Evolutionary conservation across 768 basidiomycete genomes (phyloP).

Genomic region (Macrocybe gigantea): DNA sequence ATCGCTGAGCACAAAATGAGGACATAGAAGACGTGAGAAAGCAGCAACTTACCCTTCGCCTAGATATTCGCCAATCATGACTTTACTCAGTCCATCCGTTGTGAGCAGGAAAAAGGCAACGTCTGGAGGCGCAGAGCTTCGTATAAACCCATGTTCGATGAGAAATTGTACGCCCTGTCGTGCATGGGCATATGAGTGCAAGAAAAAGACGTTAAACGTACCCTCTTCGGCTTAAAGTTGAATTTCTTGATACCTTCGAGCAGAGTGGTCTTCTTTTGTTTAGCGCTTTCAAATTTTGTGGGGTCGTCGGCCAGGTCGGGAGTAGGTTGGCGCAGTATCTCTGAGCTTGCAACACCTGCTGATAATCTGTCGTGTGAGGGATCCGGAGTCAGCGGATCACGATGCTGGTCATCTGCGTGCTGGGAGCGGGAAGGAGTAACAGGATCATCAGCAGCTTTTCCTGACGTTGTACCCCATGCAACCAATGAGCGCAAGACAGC

Average conservation of each 20-base stretch:
- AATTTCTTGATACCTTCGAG: constrained; percentile 96
- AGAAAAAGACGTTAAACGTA: constrained; percentile 26
- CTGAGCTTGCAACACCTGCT: constrained; percentile 38
- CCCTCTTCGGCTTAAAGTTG: constrained; percentile 97
- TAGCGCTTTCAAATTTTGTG: constrained; percentile 87
- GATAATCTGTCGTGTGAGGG: constrained; percentile 51
- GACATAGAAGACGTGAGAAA: background rate
- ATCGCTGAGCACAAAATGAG: constrained; percentile 46
- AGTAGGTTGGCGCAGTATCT: constrained; percentile 59
- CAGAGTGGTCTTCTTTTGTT: constrained; percentile 92
- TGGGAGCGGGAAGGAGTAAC: constrained; percentile 37
- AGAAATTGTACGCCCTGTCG: constrained; percentile 83
- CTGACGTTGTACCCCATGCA: constrained; percentile 73
- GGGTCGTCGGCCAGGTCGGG: constrained; percentile 89
- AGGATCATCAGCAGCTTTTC: constrained; percentile 37
- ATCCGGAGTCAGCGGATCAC: constrained; percentile 52
- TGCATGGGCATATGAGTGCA: constrained; percentile 3
- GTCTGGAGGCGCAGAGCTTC: constrained; percentile 62
- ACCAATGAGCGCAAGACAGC: constrained; percentile 86
- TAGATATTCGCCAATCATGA: constrained; percentile 96
- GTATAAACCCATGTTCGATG: constrained; percentile 82
- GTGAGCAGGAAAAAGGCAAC: constrained; percentile 81
- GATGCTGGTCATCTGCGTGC: constrained; percentile 44
- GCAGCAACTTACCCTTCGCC: constrained; percentile 79
- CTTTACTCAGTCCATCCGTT: constrained; percentile 91